Evolutionary conservation across 2,329 filamentous ascomycete species (phyloP).

Genomic region (Aspergillus glaucus): DNA sequence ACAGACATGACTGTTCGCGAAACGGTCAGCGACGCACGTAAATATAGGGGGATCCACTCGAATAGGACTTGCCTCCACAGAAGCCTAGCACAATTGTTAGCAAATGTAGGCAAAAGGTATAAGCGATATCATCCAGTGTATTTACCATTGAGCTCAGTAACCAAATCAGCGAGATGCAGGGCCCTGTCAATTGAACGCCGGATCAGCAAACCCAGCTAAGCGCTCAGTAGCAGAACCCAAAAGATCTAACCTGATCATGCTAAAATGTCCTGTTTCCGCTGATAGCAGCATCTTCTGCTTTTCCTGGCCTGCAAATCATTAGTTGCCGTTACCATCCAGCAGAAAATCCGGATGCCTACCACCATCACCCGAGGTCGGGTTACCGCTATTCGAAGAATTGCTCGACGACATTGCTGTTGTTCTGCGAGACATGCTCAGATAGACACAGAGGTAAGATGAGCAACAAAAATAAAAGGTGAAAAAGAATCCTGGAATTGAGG

Average conservation of each 20-base stretch:
- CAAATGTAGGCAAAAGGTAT: slow-evolving; percentile 1
- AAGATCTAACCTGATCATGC: slow-evolving; percentile 41
- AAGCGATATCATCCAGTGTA: background rate
- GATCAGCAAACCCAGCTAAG: slow-evolving; percentile 7
- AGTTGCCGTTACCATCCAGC: slow-evolving; percentile 7
- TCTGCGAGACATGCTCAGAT: slow-evolving; percentile 35
- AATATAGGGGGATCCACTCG: slow-evolving; percentile 1
- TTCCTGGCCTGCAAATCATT: slow-evolving; percentile 33
- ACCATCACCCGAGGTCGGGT: slow-evolving; percentile 25
- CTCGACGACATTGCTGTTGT: slow-evolving; percentile 30
- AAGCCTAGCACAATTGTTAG: slow-evolving; percentile 34
- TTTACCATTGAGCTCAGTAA: slow-evolving; percentile 46
- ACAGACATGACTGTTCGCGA: slow-evolving; percentile 69
- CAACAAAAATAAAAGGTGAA: background rate
- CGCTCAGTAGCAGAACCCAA: slow-evolving; percentile 1
- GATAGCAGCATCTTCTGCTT: slow-evolving; percentile 46
- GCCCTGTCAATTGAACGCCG: slow-evolving; percentile 27
- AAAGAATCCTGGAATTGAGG: background rate
- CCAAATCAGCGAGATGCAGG: slow-evolving; percentile 45
- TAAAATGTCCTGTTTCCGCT: slow-evolving; percentile 45
- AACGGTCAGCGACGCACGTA: slow-evolving; percentile 11
- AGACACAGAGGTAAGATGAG: background rate
- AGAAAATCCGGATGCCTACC: slow-evolving; percentile 21
- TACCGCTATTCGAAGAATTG: slow-evolving; percentile 22
- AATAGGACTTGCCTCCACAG: slow-evolving; percentile 39